Percentiles rank a stretch among this genome's conserved stretches.
Conservation (phyloP, 768 basidiomycete genomes). For the Podaxis mareebaensis region DNA sequence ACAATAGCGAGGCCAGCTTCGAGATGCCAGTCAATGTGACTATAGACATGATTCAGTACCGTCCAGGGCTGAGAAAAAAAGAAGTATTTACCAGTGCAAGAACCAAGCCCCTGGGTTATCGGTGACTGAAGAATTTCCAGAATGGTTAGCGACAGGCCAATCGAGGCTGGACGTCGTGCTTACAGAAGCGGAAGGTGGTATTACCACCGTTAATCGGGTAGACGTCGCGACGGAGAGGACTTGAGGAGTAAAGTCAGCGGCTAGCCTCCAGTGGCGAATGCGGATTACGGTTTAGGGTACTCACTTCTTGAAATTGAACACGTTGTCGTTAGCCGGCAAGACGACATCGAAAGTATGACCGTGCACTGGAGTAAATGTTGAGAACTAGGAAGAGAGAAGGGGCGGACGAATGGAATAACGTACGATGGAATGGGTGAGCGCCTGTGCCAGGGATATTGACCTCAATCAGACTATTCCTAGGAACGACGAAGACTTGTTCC, state of each 20-base stretch:
- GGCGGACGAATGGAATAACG: background rate
- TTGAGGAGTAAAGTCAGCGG: conserved; percentile 3
- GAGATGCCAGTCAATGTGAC: conserved; percentile 40
- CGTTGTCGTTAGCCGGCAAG: conserved; percentile 8
- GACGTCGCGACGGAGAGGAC: conserved; percentile 21
- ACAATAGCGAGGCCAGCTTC: conserved; percentile 38
- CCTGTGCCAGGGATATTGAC: conserved; percentile 41
- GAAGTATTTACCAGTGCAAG: conserved; percentile 31
- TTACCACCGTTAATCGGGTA: conserved; percentile 18
- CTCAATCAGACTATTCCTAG: conserved; percentile 47
- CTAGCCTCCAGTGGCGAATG: background rate
- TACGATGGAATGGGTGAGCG: conserved; percentile 16
- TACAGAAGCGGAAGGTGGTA: conserved; percentile 22
- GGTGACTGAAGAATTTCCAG: conserved; percentile 33
- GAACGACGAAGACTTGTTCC: conserved; percentile 24
- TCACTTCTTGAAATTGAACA: conserved; percentile 15
- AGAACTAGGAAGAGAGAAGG: background rate
- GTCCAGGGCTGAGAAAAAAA: conserved; percentile 26
- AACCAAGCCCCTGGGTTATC: conserved; percentile 63
- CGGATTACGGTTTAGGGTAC: conserved; percentile 14
- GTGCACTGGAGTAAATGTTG: conserved; percentile 16
- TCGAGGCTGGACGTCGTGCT: background rate
- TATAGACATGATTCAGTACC: conserved; percentile 15
- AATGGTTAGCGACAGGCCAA: background rate
- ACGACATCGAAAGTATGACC: conserved; percentile 22